These are phyloP conservation scores for Funneliformis caledonium DNA, from an alignment of 371 early-diverging fungal species.

Conservation along the genomic window DNA sequence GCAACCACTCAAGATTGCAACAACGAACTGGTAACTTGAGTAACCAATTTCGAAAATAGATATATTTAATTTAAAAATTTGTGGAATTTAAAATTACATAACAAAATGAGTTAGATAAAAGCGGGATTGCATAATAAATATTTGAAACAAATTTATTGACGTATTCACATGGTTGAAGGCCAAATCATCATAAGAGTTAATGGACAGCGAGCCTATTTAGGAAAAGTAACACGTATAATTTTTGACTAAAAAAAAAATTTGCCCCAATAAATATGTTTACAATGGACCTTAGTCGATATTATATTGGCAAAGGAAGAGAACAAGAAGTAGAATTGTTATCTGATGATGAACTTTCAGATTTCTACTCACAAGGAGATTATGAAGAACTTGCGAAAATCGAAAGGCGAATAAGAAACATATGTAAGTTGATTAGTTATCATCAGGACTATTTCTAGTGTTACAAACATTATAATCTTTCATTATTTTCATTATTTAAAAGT, in stretches of 20 bases:
- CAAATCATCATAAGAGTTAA: too few relatives aligned
- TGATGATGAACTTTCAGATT: slow-evolving; percentile 17
- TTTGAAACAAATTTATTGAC: too few relatives aligned
- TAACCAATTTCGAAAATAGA: background rate
- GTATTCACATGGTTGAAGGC: too few relatives aligned
- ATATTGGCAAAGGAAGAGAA: background rate
- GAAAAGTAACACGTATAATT: background rate
- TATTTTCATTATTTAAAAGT: background rate
- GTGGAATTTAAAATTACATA: too few relatives aligned
- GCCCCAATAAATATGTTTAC: background rate
- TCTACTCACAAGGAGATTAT: slow-evolving; percentile 6
- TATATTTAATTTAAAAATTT: too few relatives aligned
- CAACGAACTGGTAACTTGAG: background rate
- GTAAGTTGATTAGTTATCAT: background rate
- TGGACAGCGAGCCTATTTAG: too few relatives aligned
- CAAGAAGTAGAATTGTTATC: slow-evolving; percentile 13
- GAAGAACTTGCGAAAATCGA: slow-evolving; percentile 4
- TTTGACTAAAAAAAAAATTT: background rate
- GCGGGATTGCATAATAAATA: too few relatives aligned
- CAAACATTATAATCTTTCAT: background rate
- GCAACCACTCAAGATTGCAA: background rate
- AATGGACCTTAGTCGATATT: background rate
- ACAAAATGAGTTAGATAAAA: too few relatives aligned
- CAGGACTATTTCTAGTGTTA: background rate
- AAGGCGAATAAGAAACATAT: background rate